Conservation (phyloP, 768 basidiomycete species). For the Tulasnella sp. region DNA sequence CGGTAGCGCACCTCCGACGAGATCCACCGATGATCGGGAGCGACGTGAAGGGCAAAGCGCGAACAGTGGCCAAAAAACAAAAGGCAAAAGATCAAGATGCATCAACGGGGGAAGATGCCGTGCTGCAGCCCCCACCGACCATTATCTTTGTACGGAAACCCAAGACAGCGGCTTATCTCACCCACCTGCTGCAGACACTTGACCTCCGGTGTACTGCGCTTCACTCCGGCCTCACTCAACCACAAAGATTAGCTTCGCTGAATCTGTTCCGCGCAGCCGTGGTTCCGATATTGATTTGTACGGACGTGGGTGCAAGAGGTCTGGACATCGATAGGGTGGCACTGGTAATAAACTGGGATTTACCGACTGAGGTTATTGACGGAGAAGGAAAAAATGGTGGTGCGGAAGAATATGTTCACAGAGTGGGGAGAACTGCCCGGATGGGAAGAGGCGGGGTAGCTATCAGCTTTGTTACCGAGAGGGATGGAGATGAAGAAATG, state of each 20-base stretch:
- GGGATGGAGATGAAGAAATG: slow-evolving; percentile 61
- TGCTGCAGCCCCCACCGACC: slow-evolving; percentile 71
- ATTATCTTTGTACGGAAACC: slow-evolving; percentile 86
- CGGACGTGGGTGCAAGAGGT: slow-evolving; percentile 91
- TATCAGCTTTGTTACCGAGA: slow-evolving; percentile 89
- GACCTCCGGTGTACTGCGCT: slow-evolving; percentile 76
- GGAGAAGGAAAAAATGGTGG: slow-evolving; percentile 24
- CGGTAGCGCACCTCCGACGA: slow-evolving; percentile 52
- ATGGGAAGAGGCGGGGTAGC: slow-evolving; percentile 82
- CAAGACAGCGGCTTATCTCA: slow-evolving; percentile 82
- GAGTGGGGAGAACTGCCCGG: slow-evolving; percentile 87
- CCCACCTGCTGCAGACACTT: slow-evolving; percentile 60
- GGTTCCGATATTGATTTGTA: slow-evolving; percentile 84
- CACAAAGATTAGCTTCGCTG: slow-evolving; percentile 74
- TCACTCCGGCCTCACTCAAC: slow-evolving; percentile 87
- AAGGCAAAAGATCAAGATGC: slow-evolving; percentile 18
- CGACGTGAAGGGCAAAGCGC: background rate
- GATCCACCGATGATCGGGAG: slow-evolving; percentile 37
- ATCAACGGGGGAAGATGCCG: slow-evolving; percentile 34
- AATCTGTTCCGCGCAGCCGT: slow-evolving; percentile 73
- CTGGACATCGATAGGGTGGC: slow-evolving; percentile 94
- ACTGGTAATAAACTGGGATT: slow-evolving; percentile 94
- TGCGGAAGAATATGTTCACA: slow-evolving; percentile 83
- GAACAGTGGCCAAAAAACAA: background rate
- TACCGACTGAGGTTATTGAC: slow-evolving; percentile 41